Conservation (phyloP, 805 yeast genomes). For the Starmera quercuum region DNA sequence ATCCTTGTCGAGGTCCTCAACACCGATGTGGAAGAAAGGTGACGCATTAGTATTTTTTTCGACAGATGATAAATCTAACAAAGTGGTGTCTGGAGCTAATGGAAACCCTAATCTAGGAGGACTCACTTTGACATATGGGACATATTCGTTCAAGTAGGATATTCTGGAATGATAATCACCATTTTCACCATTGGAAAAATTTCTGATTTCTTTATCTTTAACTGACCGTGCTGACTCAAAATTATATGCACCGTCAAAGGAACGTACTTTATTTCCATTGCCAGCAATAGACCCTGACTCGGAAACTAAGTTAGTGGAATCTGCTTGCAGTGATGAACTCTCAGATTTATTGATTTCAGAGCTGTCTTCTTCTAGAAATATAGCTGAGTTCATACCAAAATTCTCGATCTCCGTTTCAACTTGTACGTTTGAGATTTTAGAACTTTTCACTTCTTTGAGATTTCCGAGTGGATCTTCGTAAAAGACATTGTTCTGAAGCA, state of each 20-base stretch:
- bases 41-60: conserved; percentile 2
- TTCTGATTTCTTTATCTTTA: conserved; percentile 1
- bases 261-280: not conserved
- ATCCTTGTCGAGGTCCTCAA: conserved; percentile 8
- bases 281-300: no score
- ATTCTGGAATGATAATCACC: conserved; percentile 1
- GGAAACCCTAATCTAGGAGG: conserved; percentile 13
- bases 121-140: conserved; percentile 11
- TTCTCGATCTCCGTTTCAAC: not conserved
- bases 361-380: not conserved
- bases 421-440: not conserved
- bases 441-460: not conserved
- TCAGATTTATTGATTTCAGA: not conserved
- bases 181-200: conserved; percentile 3
- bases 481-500: not conserved
- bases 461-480: not conserved
- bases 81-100: conserved; percentile 12
- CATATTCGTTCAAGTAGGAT: conserved; percentile 11
- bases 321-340: not conserved
- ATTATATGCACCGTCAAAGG: not conserved
- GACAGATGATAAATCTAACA: conserved; percentile 15
- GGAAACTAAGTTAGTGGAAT: not conserved
- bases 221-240: conserved; percentile 7
- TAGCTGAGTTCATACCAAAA: not conserved
- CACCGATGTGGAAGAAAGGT: conserved; percentile 11